Evolutionary conservation across 176 grass and related monocot species (phyloP), one percentile per base, ranked within the genome.

Genomic region (Carex parvula): DNA sequence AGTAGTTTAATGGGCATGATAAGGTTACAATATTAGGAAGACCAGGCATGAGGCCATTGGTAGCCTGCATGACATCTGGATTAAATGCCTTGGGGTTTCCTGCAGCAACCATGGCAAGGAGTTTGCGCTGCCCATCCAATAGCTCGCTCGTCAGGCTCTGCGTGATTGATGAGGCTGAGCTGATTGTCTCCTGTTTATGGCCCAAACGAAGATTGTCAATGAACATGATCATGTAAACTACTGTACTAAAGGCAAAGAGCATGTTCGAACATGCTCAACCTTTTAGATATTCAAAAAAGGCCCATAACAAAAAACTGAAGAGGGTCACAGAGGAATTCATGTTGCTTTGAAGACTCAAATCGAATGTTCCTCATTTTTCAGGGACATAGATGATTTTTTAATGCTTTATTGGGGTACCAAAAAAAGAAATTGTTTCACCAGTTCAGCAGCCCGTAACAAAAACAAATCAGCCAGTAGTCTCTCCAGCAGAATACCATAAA

Each of bases 71-170:
- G 35, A 62, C 86, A 88, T 60, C 67, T 79, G 80, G 52, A 79
- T 64, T 92, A 60, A 69, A 69, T 52, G 89, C 60, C 84, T 87
- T 81, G 55, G 88, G 67, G 69, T 64, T 93, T 68, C 83, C 93
- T 4, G 86, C 66, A 60, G 93, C 81, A 85, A 93, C 60, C 16
- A 95, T 79, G 59, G 96, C 84, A 84, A 98, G 91, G 73, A 98
- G 83, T 41, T 95, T 98, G 24, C 81, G 90, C 80, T 95, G 92
- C 22, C 91, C 89, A 68, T 98, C 96, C 68, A 98, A 82, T 71
- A 98, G 88, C 84, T 98, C 96, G 16, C 89, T 88, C 6, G 89
- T 91, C 82, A 93, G 41, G 79, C 74, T 89, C 80, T 93, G 91
- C n/a, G 83, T 92, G 22, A 98, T 88, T 57, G 89, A 93, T 80